Evolutionary conservation across 306 rosid species (phyloP), one percentile per base, ranked within the genome.

Genomic region (Dalbergia oliveri): DNA sequence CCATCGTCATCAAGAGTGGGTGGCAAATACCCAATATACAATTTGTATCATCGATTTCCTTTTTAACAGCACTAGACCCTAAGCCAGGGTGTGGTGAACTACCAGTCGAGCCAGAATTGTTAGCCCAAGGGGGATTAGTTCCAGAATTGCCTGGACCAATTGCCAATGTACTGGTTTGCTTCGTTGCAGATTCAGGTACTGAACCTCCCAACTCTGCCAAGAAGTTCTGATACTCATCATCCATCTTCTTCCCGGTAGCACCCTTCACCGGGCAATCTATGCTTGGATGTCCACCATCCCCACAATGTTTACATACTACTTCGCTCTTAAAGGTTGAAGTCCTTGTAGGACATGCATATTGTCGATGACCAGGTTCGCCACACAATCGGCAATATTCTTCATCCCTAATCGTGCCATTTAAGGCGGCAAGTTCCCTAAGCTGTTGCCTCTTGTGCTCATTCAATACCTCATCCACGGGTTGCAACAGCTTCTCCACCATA

Each of bases 211-310:
- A 87, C 92, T 95, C 99, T 34, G 99, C 99, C 77, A 95, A 79
- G 75, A 95, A 95, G 86, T 89, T 95, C 81, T 95, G 99, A 89
- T 95, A 95, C 87, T 95, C 91, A 51, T 88, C 91, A 72, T 88
- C 91, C 91, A 88, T 88, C 87, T 88, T 88, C 85, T 88, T 86
- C 74, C 91, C 91, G 0, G 91, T 81, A 26, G 88, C 84, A 59
- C 99, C 98, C 87, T 95, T 95, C 84, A 95, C 97, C 0, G 99
- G 99, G 79, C 99, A 95, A 84, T 95, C 99, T 51, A 95, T 95
- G 56, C 93, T 93, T 0, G 98, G 99, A 66, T 95, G 99, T 57
- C 99, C 99, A 78, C 98, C 99, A 88, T 95, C 99, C 44, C 99
- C 99, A 81, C 98, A 95, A 68, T 90, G 90, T 86, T 95, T 95